phyloP scores from a whole-genome alignment of 257 asterid genomes.

The Solanum sejunctum region DNA sequence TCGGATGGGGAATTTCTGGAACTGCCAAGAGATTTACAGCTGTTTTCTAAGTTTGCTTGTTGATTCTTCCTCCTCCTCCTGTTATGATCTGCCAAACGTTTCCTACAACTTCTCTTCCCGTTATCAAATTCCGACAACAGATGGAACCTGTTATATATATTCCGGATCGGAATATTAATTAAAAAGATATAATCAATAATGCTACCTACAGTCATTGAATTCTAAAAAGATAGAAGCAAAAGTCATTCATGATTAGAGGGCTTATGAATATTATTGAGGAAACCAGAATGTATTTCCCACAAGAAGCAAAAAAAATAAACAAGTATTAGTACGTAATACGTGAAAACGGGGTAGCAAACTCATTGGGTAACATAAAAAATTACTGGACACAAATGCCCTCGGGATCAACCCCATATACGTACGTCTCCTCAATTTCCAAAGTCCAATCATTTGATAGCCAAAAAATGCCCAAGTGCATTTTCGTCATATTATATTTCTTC shows the following conservation, averaged over 20 bases:
- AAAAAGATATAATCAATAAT: neutral
- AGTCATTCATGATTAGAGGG: neutral
- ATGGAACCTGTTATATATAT: slow-evolving; percentile 45
- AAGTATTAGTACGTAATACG: slow-evolving; percentile 22
- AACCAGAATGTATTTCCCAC: slow-evolving; percentile 17
- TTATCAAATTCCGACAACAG: slow-evolving; percentile 84
- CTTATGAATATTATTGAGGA: neutral
- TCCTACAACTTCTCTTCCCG: slow-evolving; percentile 94
- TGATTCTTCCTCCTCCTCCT: slow-evolving; percentile 76
- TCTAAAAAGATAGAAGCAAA: neutral
- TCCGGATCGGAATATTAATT: neutral
- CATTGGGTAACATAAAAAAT: slow-evolving; percentile 17
- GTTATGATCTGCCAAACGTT: slow-evolving; percentile 92
- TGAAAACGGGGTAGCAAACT: slow-evolving; percentile 14
- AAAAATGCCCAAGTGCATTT: slow-evolving; percentile 16
- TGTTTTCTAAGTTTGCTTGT: slow-evolving; percentile 34
- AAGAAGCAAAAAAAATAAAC: slow-evolving; percentile 25
- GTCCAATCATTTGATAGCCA: slow-evolving; percentile 25
- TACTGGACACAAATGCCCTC: slow-evolving; percentile 58
- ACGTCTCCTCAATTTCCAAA: slow-evolving; percentile 6
- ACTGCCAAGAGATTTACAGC: slow-evolving; percentile 28
- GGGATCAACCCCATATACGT: slow-evolving; percentile 62
- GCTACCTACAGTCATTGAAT: neutral
- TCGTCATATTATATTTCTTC: slow-evolving; percentile 1
- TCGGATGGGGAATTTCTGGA: slow-evolving; percentile 46